Evolutionary conservation across 768 basidiomycete genomes (phyloP), one percentile per base, ranked within the genome.

Genomic region (Artomyces pyxidatus): DNA sequence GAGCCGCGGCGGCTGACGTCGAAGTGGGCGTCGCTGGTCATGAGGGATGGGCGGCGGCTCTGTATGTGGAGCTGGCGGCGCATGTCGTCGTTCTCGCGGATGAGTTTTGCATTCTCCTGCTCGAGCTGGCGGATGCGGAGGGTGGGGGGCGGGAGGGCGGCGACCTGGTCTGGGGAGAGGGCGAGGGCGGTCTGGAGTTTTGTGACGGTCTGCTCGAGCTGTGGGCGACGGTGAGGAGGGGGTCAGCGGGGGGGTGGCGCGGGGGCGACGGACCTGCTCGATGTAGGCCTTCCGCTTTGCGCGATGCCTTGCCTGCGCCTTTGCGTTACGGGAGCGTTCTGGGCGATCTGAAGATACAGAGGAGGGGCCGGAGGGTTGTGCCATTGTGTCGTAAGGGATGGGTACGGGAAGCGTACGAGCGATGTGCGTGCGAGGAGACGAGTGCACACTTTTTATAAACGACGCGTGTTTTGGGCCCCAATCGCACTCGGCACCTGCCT

Each of bases 221-320:
- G 60, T 9, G 49, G 7, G 11, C 5, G 47, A 28, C 41, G n/a
- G 38, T 12, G 32, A 25, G 7, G 8, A 2, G 19, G 47, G 12
- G 47, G 30, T n/a, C 6, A n/a, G 35, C 35, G 19, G 30, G 42
- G 14, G 16, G 42, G 45, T 42, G 38, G 41, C 9, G 27, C 10
- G 41, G 30, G 37, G 9, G 19, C 25, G 23, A 59, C 70, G 21
- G 46, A 88, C 88, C 76, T 89, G 86, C 58, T 91, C 88, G 61
- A 92, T 90, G 72, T 92, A 92, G 10, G 89, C 89, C 71, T 92
- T 92, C 68, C 89, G 77, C 67, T 92, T 92, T 64, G 88, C 89
- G 52, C 89, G 81, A 73, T 92, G 89, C 59, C 89, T 73, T 29
- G 89, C 89, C 70, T 92, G 89, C 9, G 89, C 89, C 67, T 83